phyloP scores from a whole-genome alignment of 257 asterid genomes.

The Datura wrightii region DNA sequence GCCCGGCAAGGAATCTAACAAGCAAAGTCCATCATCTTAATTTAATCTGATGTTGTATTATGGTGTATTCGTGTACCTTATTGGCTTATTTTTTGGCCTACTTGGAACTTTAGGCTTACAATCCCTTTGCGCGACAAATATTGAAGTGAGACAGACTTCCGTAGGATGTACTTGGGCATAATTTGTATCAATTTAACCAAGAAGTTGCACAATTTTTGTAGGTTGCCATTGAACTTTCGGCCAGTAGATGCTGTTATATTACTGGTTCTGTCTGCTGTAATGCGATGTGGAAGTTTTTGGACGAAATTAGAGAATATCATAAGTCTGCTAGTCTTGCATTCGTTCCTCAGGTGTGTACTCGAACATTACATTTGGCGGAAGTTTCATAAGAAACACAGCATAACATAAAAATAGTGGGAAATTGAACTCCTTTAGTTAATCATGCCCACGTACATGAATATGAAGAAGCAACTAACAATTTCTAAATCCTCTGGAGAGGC shows the following conservation, averaged over 20 bases:
- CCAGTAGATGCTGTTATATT: slow-evolving; percentile 33
- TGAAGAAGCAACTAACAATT: too few relatives aligned
- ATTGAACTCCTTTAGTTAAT: neutral
- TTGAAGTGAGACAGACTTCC: neutral
- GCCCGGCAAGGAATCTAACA: slow-evolving; percentile 58
- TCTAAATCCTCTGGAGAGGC: too few relatives aligned
- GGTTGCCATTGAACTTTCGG: slow-evolving; percentile 49
- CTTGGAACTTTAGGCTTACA: slow-evolving; percentile 49
- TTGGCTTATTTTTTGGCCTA: slow-evolving; percentile 24
- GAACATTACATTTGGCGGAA: neutral
- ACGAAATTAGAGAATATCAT: neutral
- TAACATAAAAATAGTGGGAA: neutral
- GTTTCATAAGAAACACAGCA: neutral
- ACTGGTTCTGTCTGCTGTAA: slow-evolving; percentile 34
- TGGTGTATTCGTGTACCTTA: slow-evolving; percentile 41
- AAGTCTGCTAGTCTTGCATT: too few relatives aligned
- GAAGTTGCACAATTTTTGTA: slow-evolving; percentile 32
- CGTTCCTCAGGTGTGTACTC: too few relatives aligned
- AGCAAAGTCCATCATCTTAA: slow-evolving; percentile 63
- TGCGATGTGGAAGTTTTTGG: slow-evolving; percentile 31
- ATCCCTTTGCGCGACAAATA: slow-evolving; percentile 43
- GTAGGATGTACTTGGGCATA: slow-evolving; percentile 36
- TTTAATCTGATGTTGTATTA: slow-evolving; percentile 37
- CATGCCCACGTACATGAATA: too few relatives aligned
- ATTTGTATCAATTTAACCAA: slow-evolving; percentile 37